Percentiles rank a stretch among this genome's conserved stretches.
Conservation (phyloP, 192 early-diverging fungal species). For the Coemansia sp. region DNA sequence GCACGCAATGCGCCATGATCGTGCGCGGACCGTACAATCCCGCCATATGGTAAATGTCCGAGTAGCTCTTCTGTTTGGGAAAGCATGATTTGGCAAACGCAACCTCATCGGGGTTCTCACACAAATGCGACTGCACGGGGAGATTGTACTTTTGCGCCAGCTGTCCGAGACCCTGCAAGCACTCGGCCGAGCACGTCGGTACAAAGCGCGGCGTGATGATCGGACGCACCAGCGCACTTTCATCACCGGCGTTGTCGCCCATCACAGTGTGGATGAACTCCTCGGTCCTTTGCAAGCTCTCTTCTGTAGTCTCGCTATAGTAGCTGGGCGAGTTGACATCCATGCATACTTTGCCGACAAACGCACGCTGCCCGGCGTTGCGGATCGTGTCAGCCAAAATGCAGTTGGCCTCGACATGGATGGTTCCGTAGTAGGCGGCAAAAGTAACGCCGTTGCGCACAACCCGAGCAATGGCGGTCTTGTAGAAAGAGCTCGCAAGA, state of each 20-base stretch:
- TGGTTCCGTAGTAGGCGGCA: slow-evolving; percentile 88
- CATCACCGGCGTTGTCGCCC: slow-evolving; percentile 11
- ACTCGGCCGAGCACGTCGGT: slow-evolving; percentile 69
- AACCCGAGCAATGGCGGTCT: slow-evolving; percentile 62
- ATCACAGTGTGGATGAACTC: slow-evolving; percentile 62
- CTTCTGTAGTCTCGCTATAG: slow-evolving; percentile 70
- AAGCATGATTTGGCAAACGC: slow-evolving; percentile 71
- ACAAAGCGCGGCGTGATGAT: slow-evolving; percentile 93
- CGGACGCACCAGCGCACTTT: slow-evolving; percentile 58
- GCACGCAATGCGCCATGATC: slow-evolving; percentile 93
- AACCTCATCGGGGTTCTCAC: slow-evolving; percentile 80
- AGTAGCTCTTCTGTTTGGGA: slow-evolving; percentile 68
- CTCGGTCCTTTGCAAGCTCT: slow-evolving; percentile 64
- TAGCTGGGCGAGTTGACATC: slow-evolving; percentile 79
- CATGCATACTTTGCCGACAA: slow-evolving; percentile 97
- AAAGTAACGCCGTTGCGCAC: slow-evolving; percentile 86
- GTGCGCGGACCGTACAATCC: slow-evolving; percentile 70
- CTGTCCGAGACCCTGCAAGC: slow-evolving; percentile 67
- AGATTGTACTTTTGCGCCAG: slow-evolving; percentile 71
- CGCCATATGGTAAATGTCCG: slow-evolving; percentile 71
- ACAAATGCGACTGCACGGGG: slow-evolving; percentile 89
- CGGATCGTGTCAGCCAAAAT: slow-evolving; percentile 71
- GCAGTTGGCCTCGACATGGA: slow-evolving; percentile 74
- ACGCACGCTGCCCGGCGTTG: slow-evolving; percentile 84
- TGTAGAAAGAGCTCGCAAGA: slow-evolving; percentile 69